phyloP scores from a whole-genome alignment of 345 rosid species.

The Syzygium aromaticum region DNA sequence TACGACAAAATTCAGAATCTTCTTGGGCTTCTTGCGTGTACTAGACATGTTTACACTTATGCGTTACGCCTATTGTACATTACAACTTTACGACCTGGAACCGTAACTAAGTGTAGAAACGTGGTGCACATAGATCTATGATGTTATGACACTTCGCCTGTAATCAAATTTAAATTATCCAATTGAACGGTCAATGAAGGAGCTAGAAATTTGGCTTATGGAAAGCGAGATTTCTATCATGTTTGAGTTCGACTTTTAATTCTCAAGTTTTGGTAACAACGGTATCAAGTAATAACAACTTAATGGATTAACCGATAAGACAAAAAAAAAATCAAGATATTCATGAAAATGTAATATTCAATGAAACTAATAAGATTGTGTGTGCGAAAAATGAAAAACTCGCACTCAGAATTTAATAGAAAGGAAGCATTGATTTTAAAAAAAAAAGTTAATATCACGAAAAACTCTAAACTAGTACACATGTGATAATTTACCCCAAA shows the following conservation, averaged over 20 bases:
- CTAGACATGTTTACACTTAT: not conserved
- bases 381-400: not conserved
- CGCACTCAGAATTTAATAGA: too few species aligned
- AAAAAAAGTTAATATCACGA: too few species aligned
- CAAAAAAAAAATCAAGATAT: not conserved
- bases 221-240: too few species aligned
- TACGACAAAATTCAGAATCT: not conserved
- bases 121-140: not conserved
- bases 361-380: too few species aligned
- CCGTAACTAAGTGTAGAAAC: not conserved
- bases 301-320: too few species aligned
- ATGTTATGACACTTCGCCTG: not conserved
- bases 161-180: not conserved
- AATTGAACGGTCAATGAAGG: not conserved
- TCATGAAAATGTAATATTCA: not conserved
- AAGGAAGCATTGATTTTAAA: too few species aligned
- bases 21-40: not conserved
- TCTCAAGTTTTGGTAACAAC: too few species aligned
- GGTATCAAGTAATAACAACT: not conserved
- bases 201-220: not conserved
- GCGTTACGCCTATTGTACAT: not conserved
- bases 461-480: too few species aligned
- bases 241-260: too few species aligned
- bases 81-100: not conserved
- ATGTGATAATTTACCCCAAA: too few species aligned